Evolutionary conservation across 2,329 filamentous ascomycete genomes (phyloP).

Genomic region (Hypoxylon sp.): DNA sequence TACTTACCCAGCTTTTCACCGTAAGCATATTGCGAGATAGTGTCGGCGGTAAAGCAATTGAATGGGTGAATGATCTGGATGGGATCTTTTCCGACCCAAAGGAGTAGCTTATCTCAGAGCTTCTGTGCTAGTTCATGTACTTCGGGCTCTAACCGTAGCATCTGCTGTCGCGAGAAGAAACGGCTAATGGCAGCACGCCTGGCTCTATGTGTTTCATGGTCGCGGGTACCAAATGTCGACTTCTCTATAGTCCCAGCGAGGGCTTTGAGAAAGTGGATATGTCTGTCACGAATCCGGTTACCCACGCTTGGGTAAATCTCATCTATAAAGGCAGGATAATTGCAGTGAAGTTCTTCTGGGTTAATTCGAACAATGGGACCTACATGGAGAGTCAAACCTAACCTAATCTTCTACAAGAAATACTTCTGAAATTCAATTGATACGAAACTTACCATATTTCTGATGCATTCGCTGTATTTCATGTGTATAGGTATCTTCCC

Average conservation of each 20-base stretch:
- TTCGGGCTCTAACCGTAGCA: slow-evolving; percentile 50
- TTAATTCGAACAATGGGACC: slow-evolving; percentile 40
- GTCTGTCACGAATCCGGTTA: slow-evolving; percentile 23
- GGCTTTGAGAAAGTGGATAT: background rate
- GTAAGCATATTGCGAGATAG: slow-evolving; percentile 49
- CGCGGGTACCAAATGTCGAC: background rate
- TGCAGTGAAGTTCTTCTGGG: slow-evolving; percentile 47
- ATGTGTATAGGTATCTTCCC: slow-evolving; percentile 14
- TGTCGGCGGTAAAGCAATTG: slow-evolving; percentile 45
- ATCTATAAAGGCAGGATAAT: slow-evolving; percentile 55
- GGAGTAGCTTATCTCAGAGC: slow-evolving; percentile 52
- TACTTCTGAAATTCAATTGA: background rate
- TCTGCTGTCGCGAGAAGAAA: slow-evolving; percentile 54
- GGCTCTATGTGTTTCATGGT: slow-evolving; percentile 50
- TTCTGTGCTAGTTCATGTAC: slow-evolving; percentile 40
- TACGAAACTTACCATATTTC: background rate
- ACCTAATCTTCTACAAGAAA: background rate
- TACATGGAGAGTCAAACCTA: background rate
- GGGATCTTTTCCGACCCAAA: slow-evolving; percentile 51
- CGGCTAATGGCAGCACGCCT: slow-evolving; percentile 46
- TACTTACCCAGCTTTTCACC: slow-evolving; percentile 44
- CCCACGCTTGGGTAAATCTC: slow-evolving; percentile 55
- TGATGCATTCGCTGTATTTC: slow-evolving; percentile 17
- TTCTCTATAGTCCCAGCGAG: slow-evolving; percentile 4
- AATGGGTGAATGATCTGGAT: slow-evolving; percentile 42